Evolutionary conservation across 768 basidiomycete genomes (phyloP), one percentile per base, ranked within the genome.

Genomic region (Hemileccinum rubropunctum): DNA sequence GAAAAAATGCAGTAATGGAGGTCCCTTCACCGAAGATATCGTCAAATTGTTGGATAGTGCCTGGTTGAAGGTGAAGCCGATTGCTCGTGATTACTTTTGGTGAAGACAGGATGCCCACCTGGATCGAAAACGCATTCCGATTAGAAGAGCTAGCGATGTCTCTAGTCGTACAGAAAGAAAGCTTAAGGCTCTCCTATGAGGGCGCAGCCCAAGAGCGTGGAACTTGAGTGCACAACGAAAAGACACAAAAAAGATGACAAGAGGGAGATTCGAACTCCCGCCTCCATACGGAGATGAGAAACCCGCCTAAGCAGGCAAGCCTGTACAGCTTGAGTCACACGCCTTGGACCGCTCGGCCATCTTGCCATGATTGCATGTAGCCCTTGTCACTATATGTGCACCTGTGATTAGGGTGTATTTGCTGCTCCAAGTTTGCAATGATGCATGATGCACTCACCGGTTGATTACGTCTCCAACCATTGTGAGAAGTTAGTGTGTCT

Each of bases 341-440:
- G 77, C 77, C 78, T 76, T 78, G 65, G 76, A 78, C 77, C 77
- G 74, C 77, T 78, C 77, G 78, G 77, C 77, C 77, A 78, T 77
- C 75, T 76, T 77, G 75, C 75, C 75, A 49, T 38, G 20, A 2
- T 21, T 3, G 17, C 10, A 3, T 0, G 2, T 11, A 12, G 4
- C 9, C 8, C 20, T 38, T 21, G 37, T 3, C 6, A 20, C 6
- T 20, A 38, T 21, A 21, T 21, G 13, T 20, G 11, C 37, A 20
- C 21, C 3, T 20, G 11, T 21, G 6, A 34, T 34, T 15, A 9
- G 35, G 35, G 11, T 23, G 23, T 23, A 23, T 6, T 23, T 3
- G 23, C 6, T 6, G 23, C 23, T 23, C 23, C 23, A 6, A 23
- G 23, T 3, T 23, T 6, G 23, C 23, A 3, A 23, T 23, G 23